Evolutionary conservation across 2,329 filamentous ascomycete species (phyloP), one percentile per base, ranked within the genome.

Genomic region (Mollisiaceae sp.): DNA sequence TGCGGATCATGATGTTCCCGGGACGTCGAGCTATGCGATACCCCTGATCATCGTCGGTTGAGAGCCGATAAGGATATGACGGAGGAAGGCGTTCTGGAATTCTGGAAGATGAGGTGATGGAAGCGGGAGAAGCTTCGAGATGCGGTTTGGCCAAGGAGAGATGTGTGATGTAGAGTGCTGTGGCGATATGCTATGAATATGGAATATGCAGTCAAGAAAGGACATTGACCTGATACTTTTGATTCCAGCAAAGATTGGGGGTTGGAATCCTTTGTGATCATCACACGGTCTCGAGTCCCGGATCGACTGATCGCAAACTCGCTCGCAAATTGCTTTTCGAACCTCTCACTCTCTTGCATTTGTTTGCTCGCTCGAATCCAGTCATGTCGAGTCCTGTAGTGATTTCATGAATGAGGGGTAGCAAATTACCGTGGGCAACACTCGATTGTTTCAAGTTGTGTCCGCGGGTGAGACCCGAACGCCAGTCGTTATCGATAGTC

Each of bases 401-500:
- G 27, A 32, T 32, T 6, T 32, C 15, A 18, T 9, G 38, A 24
- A 18, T 55, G 52, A 55, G 52, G 52, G 52, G 52, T 35, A 55
- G 52, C 24, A 55, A 55, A 35, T 55, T 36, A 35, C 52, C 27
- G 52, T 27, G 12, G 35, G 3, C 11, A 43, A 18, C 15, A 43
- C 14, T 20, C n/a, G 45, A 22, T 50, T 55, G 52, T 55, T 55
- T 55, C 52, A 55, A 8, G 52, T 35, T 55, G 27, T 15, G n/a
- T 20, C 20, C 55, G 55, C 55, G 55, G 55, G 24, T 20, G 32
- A 12, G 20, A 54, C 9, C 20, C 47, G 50, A 54, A 27, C 14
- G 38, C 8, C 32, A 9, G 47, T 52, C 54, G 54, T 56, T 56
- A 57, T 57, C 32, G 55, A 57, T 57, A 57, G 55, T 57, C 55